Conservation (phyloP, 768 basidiomycete species). For the Pulveroboletus sp. region DNA sequence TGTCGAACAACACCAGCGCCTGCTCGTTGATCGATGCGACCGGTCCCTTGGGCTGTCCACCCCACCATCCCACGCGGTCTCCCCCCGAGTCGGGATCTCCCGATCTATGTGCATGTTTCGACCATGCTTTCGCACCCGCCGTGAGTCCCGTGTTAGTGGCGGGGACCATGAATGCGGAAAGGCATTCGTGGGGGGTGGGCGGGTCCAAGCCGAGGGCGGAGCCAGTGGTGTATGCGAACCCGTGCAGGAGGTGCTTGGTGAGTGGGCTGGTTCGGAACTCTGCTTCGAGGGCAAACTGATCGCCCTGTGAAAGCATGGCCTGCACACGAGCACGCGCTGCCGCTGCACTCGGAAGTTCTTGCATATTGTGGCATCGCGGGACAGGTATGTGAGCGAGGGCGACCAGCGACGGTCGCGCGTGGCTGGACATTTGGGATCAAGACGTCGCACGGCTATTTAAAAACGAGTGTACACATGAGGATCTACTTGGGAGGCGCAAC, state of each 20-base stretch:
- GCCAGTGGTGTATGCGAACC: conserved; percentile 55
- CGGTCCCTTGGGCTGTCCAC: conserved; percentile 46
- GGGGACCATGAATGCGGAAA: conserved; percentile 43
- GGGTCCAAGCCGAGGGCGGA: conserved; percentile 52
- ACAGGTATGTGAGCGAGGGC: conserved; percentile 7
- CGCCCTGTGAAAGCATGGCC: conserved; percentile 7
- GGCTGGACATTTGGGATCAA: neutral
- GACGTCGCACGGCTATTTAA: too few species aligned
- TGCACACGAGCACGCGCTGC: conserved; percentile 35
- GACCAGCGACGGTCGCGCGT: neutral
- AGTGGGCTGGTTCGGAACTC: conserved; percentile 30
- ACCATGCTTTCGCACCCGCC: conserved; percentile 61
- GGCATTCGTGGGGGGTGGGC: conserved; percentile 46
- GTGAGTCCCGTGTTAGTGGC: conserved; percentile 50
- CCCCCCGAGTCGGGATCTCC: neutral
- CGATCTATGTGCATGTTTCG: conserved; percentile 61
- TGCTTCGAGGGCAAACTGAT: conserved; percentile 8
- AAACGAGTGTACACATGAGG: neutral
- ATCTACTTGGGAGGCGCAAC: conserved; percentile 49
- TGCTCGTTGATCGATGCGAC: conserved; percentile 49
- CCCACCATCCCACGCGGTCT: conserved; percentile 51
- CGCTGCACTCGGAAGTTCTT: conserved; percentile 39
- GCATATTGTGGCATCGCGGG: conserved; percentile 42
- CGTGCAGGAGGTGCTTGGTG: conserved; percentile 42
- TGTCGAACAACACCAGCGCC: conserved; percentile 48